Percentiles rank a stretch among this genome's conserved stretches.
These are phyloP conservation scores for Diaporthe capsici DNA, from an alignment of 2,329 filamentous ascomycete genomes.

Conservation along the genomic window DNA sequence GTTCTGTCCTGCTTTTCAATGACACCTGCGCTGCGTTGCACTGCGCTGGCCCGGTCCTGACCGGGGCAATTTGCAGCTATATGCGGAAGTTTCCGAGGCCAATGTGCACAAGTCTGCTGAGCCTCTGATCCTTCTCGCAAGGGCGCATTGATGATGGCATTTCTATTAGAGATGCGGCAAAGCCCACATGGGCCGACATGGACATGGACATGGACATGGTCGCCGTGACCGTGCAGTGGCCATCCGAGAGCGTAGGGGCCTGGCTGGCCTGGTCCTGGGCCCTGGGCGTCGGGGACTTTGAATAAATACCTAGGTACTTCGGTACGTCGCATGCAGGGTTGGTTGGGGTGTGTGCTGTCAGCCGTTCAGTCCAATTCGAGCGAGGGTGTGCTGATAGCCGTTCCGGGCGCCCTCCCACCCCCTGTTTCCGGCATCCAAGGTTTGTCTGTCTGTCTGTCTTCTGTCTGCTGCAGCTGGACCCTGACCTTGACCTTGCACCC, in stretches of 20 bases:
- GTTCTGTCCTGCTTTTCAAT: too few species aligned
- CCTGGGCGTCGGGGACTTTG: neutral
- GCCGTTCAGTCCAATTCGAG: neutral
- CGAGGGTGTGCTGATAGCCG: constrained; percentile 9
- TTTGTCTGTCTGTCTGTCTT: neutral
- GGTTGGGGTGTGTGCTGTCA: constrained; percentile 15
- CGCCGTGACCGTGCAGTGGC: neutral
- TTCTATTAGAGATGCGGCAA: constrained; percentile 30
- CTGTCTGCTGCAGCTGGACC: constrained; percentile 9
- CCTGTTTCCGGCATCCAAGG: constrained; percentile 6
- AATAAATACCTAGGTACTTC: neutral
- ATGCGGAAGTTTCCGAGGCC: constrained; percentile 20
- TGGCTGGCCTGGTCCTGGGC: neutral
- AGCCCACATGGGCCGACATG: constrained; percentile 24
- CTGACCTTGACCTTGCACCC: constrained; percentile 14
- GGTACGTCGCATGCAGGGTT: constrained; percentile 6
- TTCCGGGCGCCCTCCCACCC: neutral
- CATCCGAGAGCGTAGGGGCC: neutral
- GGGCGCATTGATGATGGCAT: constrained; percentile 27
- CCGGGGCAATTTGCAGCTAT: constrained; percentile 3
- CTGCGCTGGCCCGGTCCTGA: constrained; percentile 1
- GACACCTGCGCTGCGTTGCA: neutral
- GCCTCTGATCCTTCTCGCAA: constrained; percentile 7
- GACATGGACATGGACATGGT: constrained; percentile 2
- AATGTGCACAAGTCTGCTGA: neutral